Base-by-base conservation (phyloP, 1,284 basidiomycete genomes). In the Sporisorium scitamineum region DNA sequence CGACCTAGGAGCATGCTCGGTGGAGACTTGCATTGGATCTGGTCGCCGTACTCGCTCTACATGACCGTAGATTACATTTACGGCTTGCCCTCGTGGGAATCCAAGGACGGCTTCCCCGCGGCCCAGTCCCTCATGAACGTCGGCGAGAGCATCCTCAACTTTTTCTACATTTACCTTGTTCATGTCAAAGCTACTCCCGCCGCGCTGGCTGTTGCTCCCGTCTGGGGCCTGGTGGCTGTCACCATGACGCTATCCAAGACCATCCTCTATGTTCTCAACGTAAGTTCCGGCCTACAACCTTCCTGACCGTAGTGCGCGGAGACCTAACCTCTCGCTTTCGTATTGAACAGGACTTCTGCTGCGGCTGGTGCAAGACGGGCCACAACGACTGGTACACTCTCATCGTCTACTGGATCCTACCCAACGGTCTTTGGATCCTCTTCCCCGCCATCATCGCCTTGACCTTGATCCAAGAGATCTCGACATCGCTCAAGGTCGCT, bases 231-330 rank as follows among this genome's bases (percentile, higher is more conserved):
- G 80, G 87, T 89, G 13, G 88, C 90, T 0, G 90, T 89, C 1
- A 84, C 89, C 13, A 91, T 94, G 91, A 96, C 94, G 0, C 86
- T 94, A 27, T 90, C 90, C 67, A 95, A 95, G 88, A 96, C 94
- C 0, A 85, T 90, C 5, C 88, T 95, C n/a, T 96, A 81, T 50
- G 69, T 65, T 11, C 70, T 79, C 39, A 76, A 76, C 22, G 75
- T 77, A 55, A 64, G 75, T 70, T 3, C 5, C 16, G n/a, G n/a
- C 18, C 22, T 32, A 1, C 14, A 0, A 2, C 20, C 18, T 5
- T 20, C 1, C 10, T 20, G 16, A 32, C 24, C 5, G 2, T 34
- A 16, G 22, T 26, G 26, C 22, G 16, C 3, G 42, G 32, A 41
- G 47, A 26, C 34, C 65, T 39, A 16, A 48, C 10, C 1, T 39